Evolutionary conservation across 2,329 filamentous ascomycete genomes (phyloP).

Genomic region (Pyricularia pennisetigena): DNA sequence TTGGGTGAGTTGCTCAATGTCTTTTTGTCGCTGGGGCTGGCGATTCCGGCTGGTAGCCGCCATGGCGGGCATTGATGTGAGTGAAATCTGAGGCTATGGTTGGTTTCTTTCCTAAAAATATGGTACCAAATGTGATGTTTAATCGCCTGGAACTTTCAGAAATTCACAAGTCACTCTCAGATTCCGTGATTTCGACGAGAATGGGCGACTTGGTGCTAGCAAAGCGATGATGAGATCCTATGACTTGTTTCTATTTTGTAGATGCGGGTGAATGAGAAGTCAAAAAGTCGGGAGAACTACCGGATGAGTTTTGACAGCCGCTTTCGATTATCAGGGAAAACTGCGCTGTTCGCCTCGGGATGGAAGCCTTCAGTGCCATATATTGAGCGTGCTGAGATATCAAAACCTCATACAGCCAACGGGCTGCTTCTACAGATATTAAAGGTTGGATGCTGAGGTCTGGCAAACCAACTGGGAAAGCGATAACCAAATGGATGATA

Average conservation of each 20-base stretch:
- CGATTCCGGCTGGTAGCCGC: not conserved
- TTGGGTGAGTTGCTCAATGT: not conserved
- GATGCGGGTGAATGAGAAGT: not conserved
- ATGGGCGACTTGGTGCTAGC: not conserved
- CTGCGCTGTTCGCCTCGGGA: not conserved
- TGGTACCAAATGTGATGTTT: not conserved
- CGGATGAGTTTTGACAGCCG: not conserved
- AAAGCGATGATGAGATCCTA: not conserved
- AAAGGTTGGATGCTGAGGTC: not conserved
- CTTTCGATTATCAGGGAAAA: not conserved
- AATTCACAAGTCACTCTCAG: not conserved
- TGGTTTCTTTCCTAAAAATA: not conserved
- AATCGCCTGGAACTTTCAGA: not conserved
- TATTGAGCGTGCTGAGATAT: not conserved
- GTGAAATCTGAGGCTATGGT: not conserved
- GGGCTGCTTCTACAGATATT: not conserved
- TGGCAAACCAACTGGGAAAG: not conserved
- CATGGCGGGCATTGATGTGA: not conserved
- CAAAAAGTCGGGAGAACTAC: not conserved
- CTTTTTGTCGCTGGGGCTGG: not conserved
- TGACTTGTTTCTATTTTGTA: not conserved
- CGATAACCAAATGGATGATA: not conserved
- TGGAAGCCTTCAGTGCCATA: not conserved
- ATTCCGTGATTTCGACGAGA: not conserved
- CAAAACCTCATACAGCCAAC: not conserved